Evolutionary conservation across 2,329 filamentous ascomycete genomes (phyloP), one percentile per base, ranked within the genome.

Genomic region (Calonectria ilicicola): DNA sequence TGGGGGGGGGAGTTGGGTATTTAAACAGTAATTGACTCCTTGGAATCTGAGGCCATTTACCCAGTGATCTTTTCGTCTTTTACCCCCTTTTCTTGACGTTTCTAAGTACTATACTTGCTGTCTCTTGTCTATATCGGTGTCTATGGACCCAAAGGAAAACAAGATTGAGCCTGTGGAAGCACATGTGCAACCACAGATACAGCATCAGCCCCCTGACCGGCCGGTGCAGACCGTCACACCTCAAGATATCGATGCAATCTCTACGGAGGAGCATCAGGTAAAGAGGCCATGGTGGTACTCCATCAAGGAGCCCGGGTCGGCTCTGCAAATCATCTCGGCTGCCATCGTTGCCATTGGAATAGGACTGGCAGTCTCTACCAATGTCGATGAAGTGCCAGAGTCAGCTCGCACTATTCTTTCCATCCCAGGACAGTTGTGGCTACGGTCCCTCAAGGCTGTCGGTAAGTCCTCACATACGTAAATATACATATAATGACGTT

Each of bases 381-480:
- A 82, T 6, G 85, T 86, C 10, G 82, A 85, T 0, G 74, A 85
- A 1, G 82, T 89, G 3, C 87, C 87, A 0, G 80, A 83, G 6
- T 83, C 86, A 1, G 86, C 82, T 1, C 80, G 81, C 2, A 82
- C 82, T 1, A 78, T 89, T 58, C 77, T 88, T n/a, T 83, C 81
- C 7, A 89, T 89, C 69, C 87, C 86, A 1, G 88, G 88, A 35
- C 81, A 81, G 14, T 82, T 89, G 5, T 90, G 88, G 88, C 75
- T 90, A 68, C 83, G 88, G 3, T 84, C 85, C 23, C 81, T 90
- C 23, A 84, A 85, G 69, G 87, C 87, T 23, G 85, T 87, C 15
- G 86, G 87, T 87, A 78, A 72, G 85, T 83, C 38, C 38, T 32
- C 19, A 19, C 32, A 12, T 17, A 12, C 8, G 5, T 23, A 0